Percentiles rank a stretch among this genome's conserved stretches.
These are phyloP conservation scores for Ophiosphaerella korrae DNA, from an alignment of 2,329 filamentous ascomycete genomes.

Conservation along the genomic window DNA sequence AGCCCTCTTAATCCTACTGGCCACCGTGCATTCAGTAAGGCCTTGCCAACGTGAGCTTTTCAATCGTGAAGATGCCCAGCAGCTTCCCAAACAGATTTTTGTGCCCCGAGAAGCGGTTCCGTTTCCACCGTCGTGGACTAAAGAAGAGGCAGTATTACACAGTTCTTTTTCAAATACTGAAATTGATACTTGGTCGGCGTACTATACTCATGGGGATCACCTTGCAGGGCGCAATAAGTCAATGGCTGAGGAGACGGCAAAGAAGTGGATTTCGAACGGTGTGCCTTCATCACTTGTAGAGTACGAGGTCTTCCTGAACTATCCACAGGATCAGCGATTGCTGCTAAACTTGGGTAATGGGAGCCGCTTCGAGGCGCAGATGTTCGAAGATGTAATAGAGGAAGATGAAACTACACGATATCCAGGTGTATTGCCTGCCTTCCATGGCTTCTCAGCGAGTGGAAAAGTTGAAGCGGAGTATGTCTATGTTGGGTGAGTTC, in stretches of 20 bases:
- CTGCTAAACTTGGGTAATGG: slow-evolving; percentile 38
- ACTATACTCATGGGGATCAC: slow-evolving; percentile 40
- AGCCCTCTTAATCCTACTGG: not conserved
- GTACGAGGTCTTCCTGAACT: slow-evolving; percentile 42
- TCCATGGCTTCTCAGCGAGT: slow-evolving; percentile 54
- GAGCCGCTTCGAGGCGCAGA: slow-evolving; percentile 27
- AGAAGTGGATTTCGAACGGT: slow-evolving; percentile 36
- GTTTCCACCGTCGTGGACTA: slow-evolving; percentile 29
- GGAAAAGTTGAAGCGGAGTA: slow-evolving; percentile 54
- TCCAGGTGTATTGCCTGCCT: slow-evolving; percentile 49
- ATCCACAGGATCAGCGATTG: slow-evolving; percentile 42
- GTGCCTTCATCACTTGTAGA: slow-evolving; percentile 19
- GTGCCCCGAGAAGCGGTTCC: not conserved
- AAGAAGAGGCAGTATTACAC: slow-evolving; percentile 33
- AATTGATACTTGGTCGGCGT: slow-evolving; percentile 35
- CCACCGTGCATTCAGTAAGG: not conserved
- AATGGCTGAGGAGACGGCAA: slow-evolving; percentile 38
- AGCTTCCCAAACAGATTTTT: not conserved
- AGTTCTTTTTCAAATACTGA: slow-evolving; percentile 32
- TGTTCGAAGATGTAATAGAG: slow-evolving; percentile 38
- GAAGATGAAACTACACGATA: slow-evolving; percentile 39
- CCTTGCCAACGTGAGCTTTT: slow-evolving; percentile 7
- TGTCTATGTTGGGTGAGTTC: slow-evolving; percentile 49
- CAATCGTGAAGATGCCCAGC: not conserved
- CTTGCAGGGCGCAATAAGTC: slow-evolving; percentile 37